Conservation (phyloP, 371 early-diverging fungal genomes). For the Saksenaea vasiformis region DNA sequence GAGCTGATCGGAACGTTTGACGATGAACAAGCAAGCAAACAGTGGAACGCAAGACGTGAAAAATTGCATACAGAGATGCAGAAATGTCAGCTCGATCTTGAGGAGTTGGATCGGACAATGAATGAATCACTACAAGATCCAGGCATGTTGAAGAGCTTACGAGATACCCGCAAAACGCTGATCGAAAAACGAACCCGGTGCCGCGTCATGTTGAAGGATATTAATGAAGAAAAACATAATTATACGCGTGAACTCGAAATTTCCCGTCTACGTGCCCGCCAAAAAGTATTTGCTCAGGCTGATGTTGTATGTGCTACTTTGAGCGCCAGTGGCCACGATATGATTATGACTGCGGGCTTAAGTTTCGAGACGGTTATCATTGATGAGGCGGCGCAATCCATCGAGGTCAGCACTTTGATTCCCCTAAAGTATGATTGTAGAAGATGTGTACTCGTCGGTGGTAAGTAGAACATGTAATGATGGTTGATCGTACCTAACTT, state of each 20-base stretch:
- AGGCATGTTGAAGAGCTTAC: slow-evolving; percentile 23
- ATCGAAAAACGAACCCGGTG: slow-evolving; percentile 33
- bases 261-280: slow-evolving; percentile 56
- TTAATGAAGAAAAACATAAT: slow-evolving; percentile 46
- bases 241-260: slow-evolving; percentile 50
- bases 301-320: slow-evolving; percentile 85
- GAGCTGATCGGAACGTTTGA: slow-evolving; percentile 36
- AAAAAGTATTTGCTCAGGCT: slow-evolving; percentile 70
- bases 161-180: slow-evolving; percentile 29
- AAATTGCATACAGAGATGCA: slow-evolving; percentile 36
- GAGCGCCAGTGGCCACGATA: slow-evolving; percentile 88
- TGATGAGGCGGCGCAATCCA: slow-evolving; percentile 98
- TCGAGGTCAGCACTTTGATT: slow-evolving; percentile 90
- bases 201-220: slow-evolving; percentile 44
- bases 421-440: slow-evolving; percentile 86
- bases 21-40: slow-evolving; percentile 16
- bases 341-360: slow-evolving; percentile 61
- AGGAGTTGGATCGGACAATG: slow-evolving; percentile 55
- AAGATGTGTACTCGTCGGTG: slow-evolving; percentile 93
- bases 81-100: slow-evolving; percentile 48
- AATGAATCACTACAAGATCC: slow-evolving; percentile 34
- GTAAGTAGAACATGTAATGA: slow-evolving; percentile 30
- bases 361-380: slow-evolving; percentile 87
- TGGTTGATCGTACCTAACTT: background rate
- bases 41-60: slow-evolving; percentile 25